These are phyloP conservation scores for Secale cereale DNA, from an alignment of 176 grass and related monocot genomes.

Conservation along the genomic window DNA sequence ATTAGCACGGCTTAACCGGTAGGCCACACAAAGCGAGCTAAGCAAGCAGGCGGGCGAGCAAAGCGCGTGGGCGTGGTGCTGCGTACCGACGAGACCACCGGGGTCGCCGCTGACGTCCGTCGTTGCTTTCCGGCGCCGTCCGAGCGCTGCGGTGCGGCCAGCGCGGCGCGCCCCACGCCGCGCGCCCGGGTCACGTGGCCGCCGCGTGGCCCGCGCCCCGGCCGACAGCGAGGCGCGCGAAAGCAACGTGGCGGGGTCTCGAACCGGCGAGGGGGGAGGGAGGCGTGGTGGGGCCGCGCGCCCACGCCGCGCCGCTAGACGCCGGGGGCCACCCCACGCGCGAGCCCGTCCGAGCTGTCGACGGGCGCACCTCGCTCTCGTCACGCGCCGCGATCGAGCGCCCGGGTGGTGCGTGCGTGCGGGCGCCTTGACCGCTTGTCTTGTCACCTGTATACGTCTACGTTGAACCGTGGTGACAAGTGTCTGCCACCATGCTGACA, in stretches of 20 bases:
- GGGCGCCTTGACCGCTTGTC: neutral
- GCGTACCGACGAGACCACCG: neutral
- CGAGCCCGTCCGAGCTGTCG: neutral
- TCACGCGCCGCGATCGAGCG: neutral
- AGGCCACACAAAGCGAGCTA: neutral
- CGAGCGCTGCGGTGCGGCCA: slow-evolving; percentile 31
- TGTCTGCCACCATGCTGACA: neutral
- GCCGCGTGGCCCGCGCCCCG: neutral
- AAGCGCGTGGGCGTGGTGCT: neutral
- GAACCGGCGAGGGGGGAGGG: neutral
- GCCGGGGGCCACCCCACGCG: neutral
- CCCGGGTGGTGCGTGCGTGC: neutral
- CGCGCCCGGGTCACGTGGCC: slow-evolving; percentile 2
- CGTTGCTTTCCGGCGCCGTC: slow-evolving; percentile 34
- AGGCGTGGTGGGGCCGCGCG: neutral
- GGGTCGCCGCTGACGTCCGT: neutral
- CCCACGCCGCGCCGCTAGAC: neutral
- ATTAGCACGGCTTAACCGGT: no score
- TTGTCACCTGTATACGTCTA: neutral
- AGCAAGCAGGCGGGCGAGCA: neutral
- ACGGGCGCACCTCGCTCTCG: neutral
- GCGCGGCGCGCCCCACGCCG: neutral
- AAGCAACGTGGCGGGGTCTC: neutral
- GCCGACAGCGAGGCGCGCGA: neutral
- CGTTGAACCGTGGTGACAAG: neutral